phyloP scores from a whole-genome alignment of 805 yeast genomes.

The Yueomyces sinensis region DNA sequence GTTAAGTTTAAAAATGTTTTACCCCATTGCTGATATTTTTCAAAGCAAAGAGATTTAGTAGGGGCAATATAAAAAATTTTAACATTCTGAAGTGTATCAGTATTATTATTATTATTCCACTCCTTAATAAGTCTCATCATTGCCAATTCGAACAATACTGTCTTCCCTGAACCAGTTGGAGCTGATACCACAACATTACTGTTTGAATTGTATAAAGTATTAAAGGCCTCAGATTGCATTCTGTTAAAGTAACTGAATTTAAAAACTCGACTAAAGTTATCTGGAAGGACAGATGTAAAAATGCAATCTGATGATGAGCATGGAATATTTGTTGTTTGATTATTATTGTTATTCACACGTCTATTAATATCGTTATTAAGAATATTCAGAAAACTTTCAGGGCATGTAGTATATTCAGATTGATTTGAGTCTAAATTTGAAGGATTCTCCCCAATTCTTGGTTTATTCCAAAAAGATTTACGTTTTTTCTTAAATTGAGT shows the following conservation, averaged over 20 bases:
- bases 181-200: constrained; percentile 36
- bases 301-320: too few relatives aligned
- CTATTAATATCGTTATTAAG: too few relatives aligned
- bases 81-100: constrained; percentile 6
- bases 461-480: too few relatives aligned
- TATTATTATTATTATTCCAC: constrained; percentile 1
- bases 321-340: too few relatives aligned
- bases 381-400: too few relatives aligned
- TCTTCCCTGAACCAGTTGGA: constrained; percentile 51
- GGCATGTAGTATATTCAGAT: too few relatives aligned
- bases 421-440: too few relatives aligned
- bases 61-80: constrained; percentile 43
- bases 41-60: constrained; percentile 42
- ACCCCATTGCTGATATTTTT: constrained; percentile 35
- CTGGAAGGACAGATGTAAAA: constrained; percentile 22
- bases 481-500: too few relatives aligned
- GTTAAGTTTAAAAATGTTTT: constrained; percentile 29
- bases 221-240: constrained; percentile 38
- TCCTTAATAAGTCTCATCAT: constrained; percentile 26
- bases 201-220: constrained; percentile 22
- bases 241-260: constrained; percentile 25
- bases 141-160: constrained; percentile 41
- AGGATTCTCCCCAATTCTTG: too few relatives aligned
- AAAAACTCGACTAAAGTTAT: constrained; percentile 19
- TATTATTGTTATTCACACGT: too few relatives aligned